These are phyloP conservation scores for Senna tora DNA, from an alignment of 306 rosid genomes.

Conservation along the genomic window DNA sequence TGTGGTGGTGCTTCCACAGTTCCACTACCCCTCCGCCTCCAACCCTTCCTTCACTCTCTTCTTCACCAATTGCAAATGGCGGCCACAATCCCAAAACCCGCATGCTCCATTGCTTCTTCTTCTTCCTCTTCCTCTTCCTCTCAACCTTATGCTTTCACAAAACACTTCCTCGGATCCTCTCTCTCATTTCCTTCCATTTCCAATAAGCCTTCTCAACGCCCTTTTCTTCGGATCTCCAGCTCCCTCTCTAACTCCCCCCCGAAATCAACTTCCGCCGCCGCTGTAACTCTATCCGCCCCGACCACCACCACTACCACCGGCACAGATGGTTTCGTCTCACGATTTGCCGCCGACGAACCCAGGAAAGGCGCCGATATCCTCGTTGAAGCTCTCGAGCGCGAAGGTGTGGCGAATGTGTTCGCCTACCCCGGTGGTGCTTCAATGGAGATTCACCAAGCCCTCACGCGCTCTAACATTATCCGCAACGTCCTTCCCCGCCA, in stretches of 20 bases:
- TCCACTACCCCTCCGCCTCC: no score
- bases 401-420: slow-evolving; percentile 74
- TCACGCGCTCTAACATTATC: slow-evolving; percentile 70
- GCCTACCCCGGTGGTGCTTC: slow-evolving; percentile 98
- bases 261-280: slow-evolving; percentile 17
- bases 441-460: slow-evolving; percentile 94
- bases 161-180: slow-evolving; percentile 39
- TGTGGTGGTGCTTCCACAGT: no score
- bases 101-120: background rate
- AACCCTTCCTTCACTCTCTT: no score
- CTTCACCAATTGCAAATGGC: slow-evolving; percentile 45
- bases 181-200: slow-evolving; percentile 24
- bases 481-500: slow-evolving; percentile 86
- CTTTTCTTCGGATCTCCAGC: slow-evolving; percentile 37
- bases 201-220: slow-evolving; percentile 32
- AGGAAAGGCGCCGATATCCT: slow-evolving; percentile 89
- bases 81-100: slow-evolving; percentile 42
- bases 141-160: background rate
- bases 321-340: slow-evolving; percentile 37
- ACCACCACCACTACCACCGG: background rate
- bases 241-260: slow-evolving; percentile 43
- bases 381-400: slow-evolving; percentile 84
- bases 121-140: slow-evolving; percentile 13
- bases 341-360: slow-evolving; percentile 58
- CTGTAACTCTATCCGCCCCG: background rate